Conservation (phyloP, 805 yeast species). For the Kuraishia floccosa region DNA sequence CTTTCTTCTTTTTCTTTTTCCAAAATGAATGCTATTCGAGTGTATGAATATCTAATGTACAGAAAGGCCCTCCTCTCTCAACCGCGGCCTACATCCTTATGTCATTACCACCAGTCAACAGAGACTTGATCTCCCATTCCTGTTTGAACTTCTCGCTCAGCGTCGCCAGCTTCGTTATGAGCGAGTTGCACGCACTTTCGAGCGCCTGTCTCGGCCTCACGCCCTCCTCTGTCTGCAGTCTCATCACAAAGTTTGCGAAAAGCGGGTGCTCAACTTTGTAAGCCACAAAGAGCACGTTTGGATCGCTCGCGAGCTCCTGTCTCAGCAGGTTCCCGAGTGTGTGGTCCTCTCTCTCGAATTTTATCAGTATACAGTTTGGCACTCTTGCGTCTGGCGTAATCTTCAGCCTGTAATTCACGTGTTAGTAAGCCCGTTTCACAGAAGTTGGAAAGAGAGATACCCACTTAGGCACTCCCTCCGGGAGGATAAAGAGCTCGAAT, state of each 20-base stretch:
- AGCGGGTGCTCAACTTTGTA: constrained; percentile 97
- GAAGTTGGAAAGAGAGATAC: constrained; percentile 11
- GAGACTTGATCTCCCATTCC: constrained; percentile 87
- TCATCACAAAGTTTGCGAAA: constrained; percentile 87
- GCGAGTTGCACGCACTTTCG: constrained; percentile 76
- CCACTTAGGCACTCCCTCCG: constrained; percentile 94
- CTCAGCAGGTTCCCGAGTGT: constrained; percentile 87
- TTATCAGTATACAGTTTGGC: constrained; percentile 87
- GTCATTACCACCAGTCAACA: constrained; percentile 42
- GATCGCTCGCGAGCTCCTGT: constrained; percentile 77
- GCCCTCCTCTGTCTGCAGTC: constrained; percentile 94
- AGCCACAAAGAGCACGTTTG: constrained; percentile 89
- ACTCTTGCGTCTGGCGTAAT: constrained; percentile 91
- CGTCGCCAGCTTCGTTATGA: constrained; percentile 68
- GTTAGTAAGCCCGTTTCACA: background rate
- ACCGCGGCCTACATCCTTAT: constrained; percentile 9
- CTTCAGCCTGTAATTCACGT: constrained; percentile 39
- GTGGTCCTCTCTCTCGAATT: constrained; percentile 95
- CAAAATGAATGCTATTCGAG: too few species aligned
- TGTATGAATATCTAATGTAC: too few species aligned
- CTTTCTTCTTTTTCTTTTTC: too few species aligned
- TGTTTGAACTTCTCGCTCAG: constrained; percentile 71
- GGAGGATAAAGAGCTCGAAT: constrained; percentile 89
- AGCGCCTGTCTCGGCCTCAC: constrained; percentile 87
- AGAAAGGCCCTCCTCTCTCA: too few species aligned